Base-by-base conservation (phyloP, 495 filamentous ascomycete genomes). In the Cudoniella acicularis region DNA sequence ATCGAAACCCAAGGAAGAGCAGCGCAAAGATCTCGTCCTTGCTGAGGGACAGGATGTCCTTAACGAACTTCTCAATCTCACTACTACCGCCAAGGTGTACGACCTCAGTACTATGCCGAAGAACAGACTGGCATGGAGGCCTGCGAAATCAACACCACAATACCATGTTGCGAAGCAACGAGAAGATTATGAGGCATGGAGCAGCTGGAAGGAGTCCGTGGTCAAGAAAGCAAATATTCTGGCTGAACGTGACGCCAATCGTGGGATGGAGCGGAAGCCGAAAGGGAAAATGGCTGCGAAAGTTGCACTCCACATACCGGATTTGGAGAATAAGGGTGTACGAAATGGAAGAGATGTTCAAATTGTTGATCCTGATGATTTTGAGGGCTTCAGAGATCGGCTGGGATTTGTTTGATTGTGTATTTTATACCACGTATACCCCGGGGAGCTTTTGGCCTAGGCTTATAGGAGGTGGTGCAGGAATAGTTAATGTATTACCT, bases 31-130 rank as follows among this genome's bases (percentile, higher is more conserved):
- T 25, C 73, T 82, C 27, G 80, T 90, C 17, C 76, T 78, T 10
- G 74, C 83, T 18, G 90, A 94, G 71, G 84, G 85, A 58, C 76
- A 82, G 48, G 89, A 89, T 22, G 84, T 87, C 22, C 76, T 94
- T 21, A 75, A 79, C 9, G 87, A 90, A 68, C 79, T 95, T 40
- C 78, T 93, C 49, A 81, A 83, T 54, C 76, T 93, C 43, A 85
- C 84, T 1, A 78, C 80, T 22, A 73, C 77, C 1, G 81, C 86
- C 1, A 78, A 72, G 50, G 66, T 90, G 11, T 83, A 76, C 59
- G 84, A 89, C 56, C 67, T 87, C 23, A 64, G 59, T 10, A 42
- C 71, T 59, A 69, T 73, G 50, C 74, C 75, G 3, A 69, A 74
- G 60, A 83, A 86, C 57, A 83, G 81, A 64, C 74, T 76, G 16